Base-by-base conservation (phyloP, 2,329 filamentous ascomycete species). In the Venturia carpophila region DNA sequence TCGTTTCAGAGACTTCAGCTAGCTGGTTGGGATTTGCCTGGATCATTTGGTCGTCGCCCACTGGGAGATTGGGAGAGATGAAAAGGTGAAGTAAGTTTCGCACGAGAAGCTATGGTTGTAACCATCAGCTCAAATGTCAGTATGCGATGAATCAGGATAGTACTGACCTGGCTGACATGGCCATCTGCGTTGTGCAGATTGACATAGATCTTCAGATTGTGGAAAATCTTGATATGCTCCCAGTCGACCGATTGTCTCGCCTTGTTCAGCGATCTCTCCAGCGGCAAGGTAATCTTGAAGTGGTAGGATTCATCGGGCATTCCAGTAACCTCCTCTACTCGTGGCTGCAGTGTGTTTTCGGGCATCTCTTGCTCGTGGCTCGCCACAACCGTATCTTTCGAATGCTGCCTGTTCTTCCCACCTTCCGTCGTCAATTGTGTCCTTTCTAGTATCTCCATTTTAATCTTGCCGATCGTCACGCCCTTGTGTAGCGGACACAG, bases 101-200 rank as follows among this genome's bases (percentile, higher is more conserved):
- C 60, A 93, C 93, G 63, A 93, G 88, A 63, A 97, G 84, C 86
- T 90, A 69, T 42, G 15, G 4, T 27, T 27, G 1, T 2, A 9
- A n/a, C n/a, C 21, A 17, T 58, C n/a, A 58, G 52, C 52, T 55
- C 13, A 43, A 55, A 21, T 27, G 39, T 17, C 21, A 61, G 30
- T 61, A 42, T n/a, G 19, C 24, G 19, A n/a, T 27, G 21, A 37
- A 19, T 7, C 52, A 37, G 6, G 9, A n/a, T n/a, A 39, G 45
- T 17, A 63, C 62, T 37, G 7, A 55, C 62, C 83, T 97, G 93
- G 65, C 92, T 97, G 65, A 92, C 83, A 73, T 97, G 94, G 0
- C 92, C 93, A 73, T 99, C 94, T 0, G 94, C 93, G 71, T 99
- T 97, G 75, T 92, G 89, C 47, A 99, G 83, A 60, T 93, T 91